phyloP scores from a whole-genome alignment of 768 basidiomycete species.

The Rhodotorula graminis region DNA sequence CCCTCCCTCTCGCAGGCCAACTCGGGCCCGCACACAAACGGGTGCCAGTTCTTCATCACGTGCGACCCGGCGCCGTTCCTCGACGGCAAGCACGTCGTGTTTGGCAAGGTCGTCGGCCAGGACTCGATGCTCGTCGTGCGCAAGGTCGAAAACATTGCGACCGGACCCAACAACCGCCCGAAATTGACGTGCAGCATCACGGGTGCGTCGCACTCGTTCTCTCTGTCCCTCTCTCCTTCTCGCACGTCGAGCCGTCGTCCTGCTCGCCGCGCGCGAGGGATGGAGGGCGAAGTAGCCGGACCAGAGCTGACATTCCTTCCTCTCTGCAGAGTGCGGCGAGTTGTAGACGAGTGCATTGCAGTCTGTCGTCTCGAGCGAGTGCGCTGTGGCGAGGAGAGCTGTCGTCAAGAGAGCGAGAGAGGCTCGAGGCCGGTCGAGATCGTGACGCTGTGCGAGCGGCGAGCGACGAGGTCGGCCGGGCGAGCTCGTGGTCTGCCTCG shows the following conservation, averaged over 20 bases:
- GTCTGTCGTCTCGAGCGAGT: too few species aligned
- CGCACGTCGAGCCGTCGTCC: too few species aligned
- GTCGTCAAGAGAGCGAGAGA: too few species aligned
- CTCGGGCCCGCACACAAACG: conserved; percentile 89
- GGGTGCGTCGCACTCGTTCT: conserved; percentile 57
- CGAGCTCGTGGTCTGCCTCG: too few species aligned
- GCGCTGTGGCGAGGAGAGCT: too few species aligned
- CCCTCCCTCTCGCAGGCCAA: conserved; percentile 62
- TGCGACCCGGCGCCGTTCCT: conserved; percentile 91
- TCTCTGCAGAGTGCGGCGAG: conserved; percentile 43
- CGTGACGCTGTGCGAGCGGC: too few species aligned
- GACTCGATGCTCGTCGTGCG: conserved; percentile 89
- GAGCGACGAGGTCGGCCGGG: too few species aligned
- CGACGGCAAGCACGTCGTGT: conserved; percentile 86
- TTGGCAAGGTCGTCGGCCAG: conserved; percentile 69
- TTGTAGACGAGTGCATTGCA: conserved; percentile 28
- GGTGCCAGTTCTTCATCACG: conserved; percentile 98
- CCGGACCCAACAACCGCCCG: conserved; percentile 74
- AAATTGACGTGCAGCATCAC: conserved; percentile 83
- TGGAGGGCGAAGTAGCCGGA: too few species aligned
- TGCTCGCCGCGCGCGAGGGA: too few species aligned
- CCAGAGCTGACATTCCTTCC: not conserved
- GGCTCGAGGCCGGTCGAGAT: too few species aligned
- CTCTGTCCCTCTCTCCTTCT: not conserved
- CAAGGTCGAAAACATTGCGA: conserved; percentile 93